Percentiles rank a stretch among this genome's conserved stretches.
Evolutionary conservation across 2,329 filamentous ascomycete genomes (phyloP).

Genomic region (Aspergillus aculeatus): DNA sequence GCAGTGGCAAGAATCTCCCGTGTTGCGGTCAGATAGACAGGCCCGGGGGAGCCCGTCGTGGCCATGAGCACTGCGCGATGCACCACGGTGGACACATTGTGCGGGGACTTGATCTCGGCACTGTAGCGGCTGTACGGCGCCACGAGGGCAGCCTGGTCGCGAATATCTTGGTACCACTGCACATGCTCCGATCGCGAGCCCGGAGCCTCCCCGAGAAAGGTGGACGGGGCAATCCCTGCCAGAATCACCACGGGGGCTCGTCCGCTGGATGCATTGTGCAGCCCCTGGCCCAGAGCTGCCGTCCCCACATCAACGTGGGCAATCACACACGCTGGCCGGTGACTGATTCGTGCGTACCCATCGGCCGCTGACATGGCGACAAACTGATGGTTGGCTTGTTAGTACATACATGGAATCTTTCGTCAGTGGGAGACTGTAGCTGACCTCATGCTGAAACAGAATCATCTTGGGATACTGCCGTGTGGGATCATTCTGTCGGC

Average conservation of each 20-base stretch:
- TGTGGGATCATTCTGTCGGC: slow-evolving; percentile 10
- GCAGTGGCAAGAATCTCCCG: slow-evolving; percentile 67
- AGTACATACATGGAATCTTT: too few relatives aligned
- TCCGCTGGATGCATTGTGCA: slow-evolving; percentile 15
- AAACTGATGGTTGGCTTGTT: not conserved
- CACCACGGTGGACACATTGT: slow-evolving; percentile 83
- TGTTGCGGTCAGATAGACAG: slow-evolving; percentile 74
- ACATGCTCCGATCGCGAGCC: slow-evolving; percentile 34
- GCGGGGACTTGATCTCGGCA: slow-evolving; percentile 75
- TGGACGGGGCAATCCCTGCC: slow-evolving; percentile 12
- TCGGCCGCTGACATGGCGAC: slow-evolving; percentile 13
- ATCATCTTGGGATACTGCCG: slow-evolving; percentile 12
- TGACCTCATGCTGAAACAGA: slow-evolving; percentile 11
- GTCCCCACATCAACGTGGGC: slow-evolving; percentile 16
- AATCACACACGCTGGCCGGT: slow-evolving; percentile 12
- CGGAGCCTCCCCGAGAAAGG: slow-evolving; percentile 4
- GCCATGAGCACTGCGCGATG: slow-evolving; percentile 79
- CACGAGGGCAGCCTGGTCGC: slow-evolving; percentile 74
- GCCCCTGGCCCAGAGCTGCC: slow-evolving; percentile 10
- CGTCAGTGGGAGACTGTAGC: not conserved
- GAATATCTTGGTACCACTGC: slow-evolving; percentile 79
- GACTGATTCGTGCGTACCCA: slow-evolving; percentile 12
- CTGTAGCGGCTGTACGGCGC: slow-evolving; percentile 80
- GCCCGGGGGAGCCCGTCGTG: slow-evolving; percentile 69
- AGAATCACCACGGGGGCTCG: slow-evolving; percentile 13